Evolutionary conservation across 345 rosid genomes (phyloP).

Genomic region (Schrenkiella parvula): DNA sequence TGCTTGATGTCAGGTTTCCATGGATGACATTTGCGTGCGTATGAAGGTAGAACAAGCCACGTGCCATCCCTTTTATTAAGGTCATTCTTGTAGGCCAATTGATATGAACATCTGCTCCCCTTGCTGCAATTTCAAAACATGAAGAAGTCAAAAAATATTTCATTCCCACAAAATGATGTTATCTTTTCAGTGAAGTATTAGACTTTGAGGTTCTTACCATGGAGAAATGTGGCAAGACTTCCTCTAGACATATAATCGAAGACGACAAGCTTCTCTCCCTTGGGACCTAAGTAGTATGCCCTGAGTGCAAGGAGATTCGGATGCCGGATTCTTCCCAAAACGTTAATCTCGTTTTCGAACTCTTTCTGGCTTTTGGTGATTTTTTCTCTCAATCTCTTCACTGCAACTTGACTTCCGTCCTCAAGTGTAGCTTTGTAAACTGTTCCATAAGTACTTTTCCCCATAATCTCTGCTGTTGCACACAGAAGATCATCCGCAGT

Average conservation of each 20-base stretch:
- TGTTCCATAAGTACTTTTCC: conserved; percentile 89
- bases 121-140: conserved; percentile 46
- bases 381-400: conserved; percentile 84
- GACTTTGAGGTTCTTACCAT: conserved; percentile 42
- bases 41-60: conserved; percentile 72
- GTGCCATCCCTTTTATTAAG: conserved; percentile 57
- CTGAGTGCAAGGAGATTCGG: conserved; percentile 79
- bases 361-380: conserved; percentile 76
- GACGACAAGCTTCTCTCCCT: conserved; percentile 94
- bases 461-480: conserved; percentile 98
- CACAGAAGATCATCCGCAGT: conserved; percentile 94
- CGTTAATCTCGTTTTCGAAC: conserved; percentile 69
- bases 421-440: conserved; percentile 94
- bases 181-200: neutral
- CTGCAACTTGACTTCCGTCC: conserved; percentile 91
- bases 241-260: conserved; percentile 91
- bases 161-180: too few relatives aligned
- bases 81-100: conserved; percentile 81
- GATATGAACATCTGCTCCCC: conserved; percentile 65
- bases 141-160: neutral
- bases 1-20: conserved; percentile 84
- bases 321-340: conserved; percentile 71
- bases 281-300: conserved; percentile 93
- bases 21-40: conserved; percentile 66
- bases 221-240: conserved; percentile 83